phyloP scores from a whole-genome alignment of 768 basidiomycete genomes.

The Phaffia australis region DNA sequence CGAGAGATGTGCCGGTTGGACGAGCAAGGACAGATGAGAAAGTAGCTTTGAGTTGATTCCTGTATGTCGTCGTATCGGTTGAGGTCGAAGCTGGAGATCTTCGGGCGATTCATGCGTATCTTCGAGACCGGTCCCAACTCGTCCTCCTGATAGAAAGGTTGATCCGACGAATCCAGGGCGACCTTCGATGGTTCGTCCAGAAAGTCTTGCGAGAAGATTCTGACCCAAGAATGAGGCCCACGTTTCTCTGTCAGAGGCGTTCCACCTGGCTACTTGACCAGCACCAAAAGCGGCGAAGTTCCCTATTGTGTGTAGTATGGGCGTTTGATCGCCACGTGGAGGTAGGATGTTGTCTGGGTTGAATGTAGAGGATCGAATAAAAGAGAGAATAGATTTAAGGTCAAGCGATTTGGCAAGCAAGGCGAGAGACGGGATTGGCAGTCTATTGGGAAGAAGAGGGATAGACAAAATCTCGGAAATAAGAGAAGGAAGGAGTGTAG shows the following conservation, averaged over 20 bases:
- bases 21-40: slow-evolving; percentile 54
- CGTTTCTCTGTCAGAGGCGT: neutral
- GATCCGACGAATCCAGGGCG: slow-evolving; percentile 34
- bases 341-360: neutral
- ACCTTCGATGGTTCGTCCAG: slow-evolving; percentile 30
- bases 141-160: neutral
- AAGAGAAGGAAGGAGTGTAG: slow-evolving; percentile 38
- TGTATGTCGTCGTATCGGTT: slow-evolving; percentile 15
- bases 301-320: slow-evolving; percentile 30
- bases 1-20: slow-evolving; percentile 39
- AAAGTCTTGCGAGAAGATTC: slow-evolving; percentile 49
- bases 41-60: slow-evolving; percentile 41
- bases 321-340: neutral
- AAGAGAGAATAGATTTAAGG: slow-evolving; percentile 37
- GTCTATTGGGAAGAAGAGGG: slow-evolving; percentile 61
- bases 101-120: neutral
- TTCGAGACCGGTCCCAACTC: neutral
- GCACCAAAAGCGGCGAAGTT: slow-evolving; percentile 50
- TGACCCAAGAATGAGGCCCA: slow-evolving; percentile 39
- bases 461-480: slow-evolving; percentile 55
- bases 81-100: neutral
- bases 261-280: slow-evolving; percentile 46
- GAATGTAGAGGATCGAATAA: neutral
- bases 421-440: slow-evolving; percentile 51
- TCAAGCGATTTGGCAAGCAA: slow-evolving; percentile 51